Base-by-base conservation (phyloP, 257 asterid species). In the Solanum corneliomulleri region DNA sequence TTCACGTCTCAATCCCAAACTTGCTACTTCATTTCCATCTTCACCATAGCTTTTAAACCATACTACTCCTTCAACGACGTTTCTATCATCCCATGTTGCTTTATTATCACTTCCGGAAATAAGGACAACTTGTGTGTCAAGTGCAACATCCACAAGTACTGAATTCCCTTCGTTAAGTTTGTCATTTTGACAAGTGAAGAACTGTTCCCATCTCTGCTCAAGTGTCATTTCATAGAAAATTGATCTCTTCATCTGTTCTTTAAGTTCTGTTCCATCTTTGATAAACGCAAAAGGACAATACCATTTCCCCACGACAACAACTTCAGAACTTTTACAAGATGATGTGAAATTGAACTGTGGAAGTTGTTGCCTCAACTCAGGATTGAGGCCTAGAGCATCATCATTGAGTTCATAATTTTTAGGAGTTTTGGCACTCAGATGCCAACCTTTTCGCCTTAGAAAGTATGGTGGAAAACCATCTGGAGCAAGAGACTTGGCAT, bases 151-250 rank as follows among this genome's bases (percentile, higher is more conserved):
- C 9, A 93, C 8, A n/a, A 21, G 75, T 45, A 94, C 91, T 10
- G 86, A 78, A 21, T 71, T 86, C 25, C 47, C 86, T 42, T 84
- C 76, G 13, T 75, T 31, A 11, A 64, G 39, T 6, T 56, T 64
- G 16, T 60, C 41, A 11, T 86, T 92, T 74, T 77, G 69, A 82
- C 89, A 83, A 10, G 89, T n/a, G 83, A 90, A 93, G 37, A 94
- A 82, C 88, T 58, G 85, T 64, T 92, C 95, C 98, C 97, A 93
- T 42, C 94, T 93, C 77, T 90, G 94, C 90, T 94, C 97, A 2
- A 93, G 86, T 10, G 93, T 92, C 74, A 93, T 86, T 82, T 89
- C 93, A 23, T 94, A 93, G 87, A 90, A 94, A 88, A 90, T 69
- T 4, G 97, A 90, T 62, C 76, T 86, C 75, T 87, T 77, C 88